These are phyloP conservation scores for Pogostemon cablin DNA, from an alignment of 257 asterid genomes.

Conservation along the genomic window DNA sequence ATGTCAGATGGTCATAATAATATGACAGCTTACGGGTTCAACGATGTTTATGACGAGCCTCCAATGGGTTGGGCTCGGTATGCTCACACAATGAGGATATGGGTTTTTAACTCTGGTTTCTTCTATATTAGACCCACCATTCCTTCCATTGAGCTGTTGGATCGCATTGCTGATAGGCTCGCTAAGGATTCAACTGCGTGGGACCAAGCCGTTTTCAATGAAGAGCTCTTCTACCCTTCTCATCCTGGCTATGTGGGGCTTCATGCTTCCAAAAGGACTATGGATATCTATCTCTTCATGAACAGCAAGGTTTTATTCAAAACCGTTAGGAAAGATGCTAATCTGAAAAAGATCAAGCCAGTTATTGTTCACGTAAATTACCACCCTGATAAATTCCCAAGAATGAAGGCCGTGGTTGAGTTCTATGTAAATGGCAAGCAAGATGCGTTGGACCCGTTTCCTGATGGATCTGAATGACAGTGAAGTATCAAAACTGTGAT, in stretches of 20 bases:
- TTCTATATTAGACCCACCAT: constrained; percentile 79
- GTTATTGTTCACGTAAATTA: constrained; percentile 79
- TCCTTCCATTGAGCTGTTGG: constrained; percentile 83
- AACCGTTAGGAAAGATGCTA: constrained; percentile 65
- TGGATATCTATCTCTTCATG: constrained; percentile 78
- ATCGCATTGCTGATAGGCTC: constrained; percentile 70
- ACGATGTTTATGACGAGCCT: constrained; percentile 77
- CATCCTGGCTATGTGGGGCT: constrained; percentile 80
- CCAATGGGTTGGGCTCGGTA: constrained; percentile 87
- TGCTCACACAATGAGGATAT: constrained; percentile 84
- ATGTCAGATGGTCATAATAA: constrained; percentile 86
- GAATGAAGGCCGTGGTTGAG: constrained; percentile 80
- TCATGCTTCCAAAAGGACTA: constrained; percentile 73
- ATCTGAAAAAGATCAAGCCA: constrained; percentile 62
- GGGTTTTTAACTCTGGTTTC: constrained; percentile 89
- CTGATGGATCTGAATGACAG: constrained; percentile 64
- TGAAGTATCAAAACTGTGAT: background rate
- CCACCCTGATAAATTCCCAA: constrained; percentile 75
- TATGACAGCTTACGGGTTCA: constrained; percentile 80
- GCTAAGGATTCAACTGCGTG: constrained; percentile 51
- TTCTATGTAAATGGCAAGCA: constrained; percentile 72
- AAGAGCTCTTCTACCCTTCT: constrained; percentile 79
- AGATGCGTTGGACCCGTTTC: constrained; percentile 73
- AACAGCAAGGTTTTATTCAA: constrained; percentile 87
- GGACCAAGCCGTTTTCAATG: constrained; percentile 91